These are phyloP conservation scores for Tubosaeta brunneosetosa DNA, from an alignment of 768 basidiomycete genomes.

Conservation along the genomic window DNA sequence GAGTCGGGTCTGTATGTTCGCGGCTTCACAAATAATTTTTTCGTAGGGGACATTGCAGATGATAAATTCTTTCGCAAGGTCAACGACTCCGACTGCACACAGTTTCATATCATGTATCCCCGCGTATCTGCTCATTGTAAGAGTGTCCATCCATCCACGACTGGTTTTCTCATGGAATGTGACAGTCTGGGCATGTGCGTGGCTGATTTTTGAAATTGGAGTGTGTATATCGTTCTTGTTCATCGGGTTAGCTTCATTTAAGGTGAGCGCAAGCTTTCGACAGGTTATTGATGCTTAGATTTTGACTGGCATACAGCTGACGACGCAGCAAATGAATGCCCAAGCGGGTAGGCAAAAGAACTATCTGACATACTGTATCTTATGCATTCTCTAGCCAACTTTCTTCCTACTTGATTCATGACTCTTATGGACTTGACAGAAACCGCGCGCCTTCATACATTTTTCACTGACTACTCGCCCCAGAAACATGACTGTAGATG, in stretches of 20 bases:
- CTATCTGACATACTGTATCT: conserved; percentile 1
- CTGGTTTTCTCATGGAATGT: background rate
- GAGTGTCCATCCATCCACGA: conserved; percentile 12
- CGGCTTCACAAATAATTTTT: background rate
- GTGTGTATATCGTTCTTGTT: conserved; percentile 75
- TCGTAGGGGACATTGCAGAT: conserved; percentile 86
- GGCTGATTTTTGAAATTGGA: conserved; percentile 76
- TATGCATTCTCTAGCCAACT: conserved; percentile 40
- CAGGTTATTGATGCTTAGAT: background rate
- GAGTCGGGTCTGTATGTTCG: conserved; percentile 25
- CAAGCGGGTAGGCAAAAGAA: conserved; percentile 59
- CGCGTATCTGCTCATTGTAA: conserved; percentile 66
- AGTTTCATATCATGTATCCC: conserved; percentile 76
- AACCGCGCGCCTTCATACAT: conserved; percentile 9
- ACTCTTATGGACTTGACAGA: conserved; percentile 1
- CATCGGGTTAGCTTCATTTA: conserved; percentile 80
- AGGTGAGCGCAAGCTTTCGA: conserved; percentile 40
- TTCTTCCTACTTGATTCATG: conserved; percentile 52
- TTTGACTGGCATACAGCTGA: conserved; percentile 28
- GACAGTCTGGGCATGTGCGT: conserved; percentile 79
- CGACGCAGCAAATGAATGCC: conserved; percentile 41
- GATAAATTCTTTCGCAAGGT: conserved; percentile 93
- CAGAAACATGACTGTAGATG: conserved; percentile 19
- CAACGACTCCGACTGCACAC: conserved; percentile 90
- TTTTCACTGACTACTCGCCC: conserved; percentile 8